Percentiles rank a stretch among this genome's conserved stretches.
Evolutionary conservation across 2,329 filamentous ascomycete species (phyloP).

Genomic region (Fusarium haematococcum): DNA sequence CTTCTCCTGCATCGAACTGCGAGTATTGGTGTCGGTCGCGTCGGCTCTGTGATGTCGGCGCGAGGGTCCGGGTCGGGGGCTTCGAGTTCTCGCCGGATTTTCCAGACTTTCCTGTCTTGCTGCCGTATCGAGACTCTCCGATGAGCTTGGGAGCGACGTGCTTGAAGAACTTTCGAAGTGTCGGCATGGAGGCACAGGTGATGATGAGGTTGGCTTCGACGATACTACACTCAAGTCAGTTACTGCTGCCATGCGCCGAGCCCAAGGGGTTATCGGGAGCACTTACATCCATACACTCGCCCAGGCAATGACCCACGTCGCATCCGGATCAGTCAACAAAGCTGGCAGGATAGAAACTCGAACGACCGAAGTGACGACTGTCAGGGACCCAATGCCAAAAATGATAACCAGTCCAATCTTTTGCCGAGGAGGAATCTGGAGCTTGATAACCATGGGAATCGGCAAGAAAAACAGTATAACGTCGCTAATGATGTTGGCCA

Average conservation of each 20-base stretch:
- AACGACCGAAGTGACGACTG: constrained; percentile 49
- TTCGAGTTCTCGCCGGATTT: constrained; percentile 20
- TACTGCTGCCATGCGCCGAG: not conserved
- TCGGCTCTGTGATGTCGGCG: constrained; percentile 22
- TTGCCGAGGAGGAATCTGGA: constrained; percentile 59
- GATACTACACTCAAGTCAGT: constrained; percentile 9
- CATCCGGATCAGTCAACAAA: constrained; percentile 42
- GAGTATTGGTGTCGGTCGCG: constrained; percentile 36
- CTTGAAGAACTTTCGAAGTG: constrained; percentile 54
- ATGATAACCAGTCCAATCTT: constrained; percentile 59
- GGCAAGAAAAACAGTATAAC: constrained; percentile 60
- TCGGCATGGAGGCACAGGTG: constrained; percentile 55
- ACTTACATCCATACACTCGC: constrained; percentile 47
- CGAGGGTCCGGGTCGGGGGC: constrained; percentile 7
- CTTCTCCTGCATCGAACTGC: constrained; percentile 36
- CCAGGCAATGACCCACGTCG: constrained; percentile 46
- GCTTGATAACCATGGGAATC: constrained; percentile 57
- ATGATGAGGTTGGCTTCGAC: constrained; percentile 56
- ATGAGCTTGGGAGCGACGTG: constrained; percentile 51
- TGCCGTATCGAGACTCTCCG: constrained; percentile 41
- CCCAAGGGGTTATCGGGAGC: not conserved
- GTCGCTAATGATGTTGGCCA: constrained; percentile 60
- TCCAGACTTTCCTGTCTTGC: constrained; percentile 35
- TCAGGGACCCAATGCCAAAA: constrained; percentile 57
- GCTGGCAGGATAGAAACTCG: constrained; percentile 45